Base-by-base conservation (phyloP, 1,284 basidiomycete species). In the Apiotrichum gamsii region DNA sequence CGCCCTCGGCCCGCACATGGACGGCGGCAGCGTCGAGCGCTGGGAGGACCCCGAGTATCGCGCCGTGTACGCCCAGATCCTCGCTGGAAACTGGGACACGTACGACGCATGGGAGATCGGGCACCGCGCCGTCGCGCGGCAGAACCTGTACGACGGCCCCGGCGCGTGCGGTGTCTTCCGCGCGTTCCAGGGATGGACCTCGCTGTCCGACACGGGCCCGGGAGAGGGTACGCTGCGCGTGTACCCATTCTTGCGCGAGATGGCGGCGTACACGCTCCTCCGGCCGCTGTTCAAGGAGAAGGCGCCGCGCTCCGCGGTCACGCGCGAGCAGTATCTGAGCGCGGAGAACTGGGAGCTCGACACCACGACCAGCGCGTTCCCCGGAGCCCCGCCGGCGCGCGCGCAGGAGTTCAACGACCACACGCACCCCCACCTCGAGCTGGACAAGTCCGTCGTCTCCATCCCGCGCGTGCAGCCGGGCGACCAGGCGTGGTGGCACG, bases 401-500 rank as follows among this genome's bases (percentile, higher is more conserved):
- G 75, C 80, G 6, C 84, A 87, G 63, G 82, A 85, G 59, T 65
- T 87, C 30, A 80, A 73, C 45, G 74, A 77, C 21, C 52, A 43
- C 15, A 82, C 81, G 0, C 86, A 89, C 60, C 87, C 86, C 0
- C 85, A 90, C 65, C 66, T 89, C 31, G 63, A 74, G 48, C 73
- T 89, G 8, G 75, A 74, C 11, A 63, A 77, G 51, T 83, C 82
- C 1, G 89, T 90, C 84, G 79, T 81, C 18, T 82, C 84, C 3
- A 75, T 85, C 9, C 85, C 85, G 0, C 77, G 76, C 49, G 85
- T 89, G 9, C 74, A 76, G 31, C 84, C 87, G 0, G 87, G 87
- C 0, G 84, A 88, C 64, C 82, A 84, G 60, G 82, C 85, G 0
- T 84, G 82, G 58, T 88, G 87, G 87, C 88, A 90, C 65, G 85